Conservation (phyloP, 768 basidiomycete species). For the Suillus subalutaceus region DNA sequence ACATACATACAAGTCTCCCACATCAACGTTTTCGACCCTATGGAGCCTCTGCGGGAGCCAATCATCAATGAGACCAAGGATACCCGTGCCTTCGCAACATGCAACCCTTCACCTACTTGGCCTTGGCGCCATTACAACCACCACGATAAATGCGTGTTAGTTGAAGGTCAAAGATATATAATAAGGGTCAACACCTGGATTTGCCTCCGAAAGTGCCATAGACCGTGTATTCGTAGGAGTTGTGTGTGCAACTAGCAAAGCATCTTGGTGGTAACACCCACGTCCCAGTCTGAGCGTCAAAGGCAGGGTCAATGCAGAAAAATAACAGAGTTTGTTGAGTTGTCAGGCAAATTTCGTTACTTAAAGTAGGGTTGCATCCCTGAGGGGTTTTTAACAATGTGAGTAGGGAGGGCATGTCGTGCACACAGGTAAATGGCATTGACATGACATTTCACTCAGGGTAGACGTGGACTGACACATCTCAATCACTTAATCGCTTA, state of each 20-base stretch:
- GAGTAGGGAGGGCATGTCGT: not conserved
- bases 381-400: not conserved
- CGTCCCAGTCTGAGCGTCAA: not conserved
- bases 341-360: not conserved
- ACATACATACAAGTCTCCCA: not conserved
- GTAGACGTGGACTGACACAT: too few relatives aligned
- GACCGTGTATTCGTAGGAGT: not conserved
- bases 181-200: not conserved
- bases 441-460: not conserved
- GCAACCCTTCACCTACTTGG: not conserved
- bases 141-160: not conserved
- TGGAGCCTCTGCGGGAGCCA: too few relatives aligned
- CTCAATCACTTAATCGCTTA: not conserved
- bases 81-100: not conserved
- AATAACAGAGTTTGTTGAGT: too few relatives aligned
- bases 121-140: not conserved
- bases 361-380: not conserved
- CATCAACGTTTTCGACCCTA: not conserved
- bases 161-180: not conserved
- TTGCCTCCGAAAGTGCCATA: not conserved
- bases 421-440: too few relatives aligned
- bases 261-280: not conserved
- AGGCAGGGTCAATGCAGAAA: not conserved
- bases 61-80: not conserved
- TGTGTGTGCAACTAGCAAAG: not conserved